Conservation (phyloP, 2,329 filamentous ascomycete genomes). For the Colletotrichum godetiae region DNA sequence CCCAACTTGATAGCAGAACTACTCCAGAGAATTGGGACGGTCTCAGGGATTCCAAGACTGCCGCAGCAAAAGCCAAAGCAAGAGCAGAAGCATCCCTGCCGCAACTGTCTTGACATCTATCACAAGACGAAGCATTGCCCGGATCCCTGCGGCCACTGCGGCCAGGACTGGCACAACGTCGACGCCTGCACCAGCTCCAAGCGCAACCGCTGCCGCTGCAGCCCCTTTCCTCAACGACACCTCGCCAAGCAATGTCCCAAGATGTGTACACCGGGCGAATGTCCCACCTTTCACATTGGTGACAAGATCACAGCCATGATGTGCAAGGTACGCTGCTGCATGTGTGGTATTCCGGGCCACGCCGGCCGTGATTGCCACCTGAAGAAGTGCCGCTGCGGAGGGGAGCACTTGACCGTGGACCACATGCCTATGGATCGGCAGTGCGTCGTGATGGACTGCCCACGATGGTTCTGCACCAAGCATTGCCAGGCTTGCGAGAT, state of each 20-base stretch:
- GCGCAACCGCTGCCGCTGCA: conserved; percentile 52
- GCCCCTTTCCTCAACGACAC: conserved; percentile 51
- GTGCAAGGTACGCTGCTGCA: conserved; percentile 51
- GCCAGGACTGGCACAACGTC: conserved; percentile 43
- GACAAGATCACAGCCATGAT: conserved; percentile 50
- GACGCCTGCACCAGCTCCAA: conserved; percentile 43
- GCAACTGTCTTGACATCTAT: conserved; percentile 43
- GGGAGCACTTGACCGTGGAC: conserved; percentile 43
- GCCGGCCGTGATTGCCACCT: conserved; percentile 48
- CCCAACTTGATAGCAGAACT: not conserved
- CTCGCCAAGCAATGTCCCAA: conserved; percentile 45
- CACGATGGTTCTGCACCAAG: conserved; percentile 16
- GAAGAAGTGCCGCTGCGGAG: conserved; percentile 49
- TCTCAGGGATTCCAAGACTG: too few species aligned
- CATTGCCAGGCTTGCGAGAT: conserved; percentile 26
- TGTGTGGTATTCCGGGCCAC: conserved; percentile 53
- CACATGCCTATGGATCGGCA: conserved; percentile 5
- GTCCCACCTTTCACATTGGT: conserved; percentile 39
- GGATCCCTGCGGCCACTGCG: conserved; percentile 48
- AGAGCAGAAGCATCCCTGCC: not conserved
- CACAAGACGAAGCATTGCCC: conserved; percentile 43
- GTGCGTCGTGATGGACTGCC: conserved; percentile 7
- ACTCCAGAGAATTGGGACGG: not conserved
- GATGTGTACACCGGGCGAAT: conserved; percentile 45
- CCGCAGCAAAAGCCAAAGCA: too few species aligned